Evolutionary conservation across 2,329 filamentous ascomycete species (phyloP), one percentile per base, ranked within the genome.

Genomic region (Aspergillus sp.): DNA sequence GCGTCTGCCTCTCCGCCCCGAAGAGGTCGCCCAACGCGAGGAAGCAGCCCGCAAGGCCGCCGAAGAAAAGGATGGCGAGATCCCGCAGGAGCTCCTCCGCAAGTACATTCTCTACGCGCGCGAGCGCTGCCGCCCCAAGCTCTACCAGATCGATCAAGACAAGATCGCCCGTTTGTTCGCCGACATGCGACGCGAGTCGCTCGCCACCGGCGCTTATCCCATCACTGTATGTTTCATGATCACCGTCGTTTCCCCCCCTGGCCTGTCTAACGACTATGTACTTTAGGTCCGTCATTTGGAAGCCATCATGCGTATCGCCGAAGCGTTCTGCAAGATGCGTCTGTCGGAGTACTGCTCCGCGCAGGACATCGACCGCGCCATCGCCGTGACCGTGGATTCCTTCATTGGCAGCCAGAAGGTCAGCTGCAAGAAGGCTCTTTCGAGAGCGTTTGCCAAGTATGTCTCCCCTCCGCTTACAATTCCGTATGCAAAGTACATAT

Each of bases 41-140:
- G 63, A 64, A 7, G 64, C 71, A 38, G 71, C 76, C 50, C 72
- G 71, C 54, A 74, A 70, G 32, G 71, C 77, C 36, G 79, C 80
- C 3, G 76, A 78, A 10, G 76, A 78, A 56, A 78, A 80, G 54
- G 77, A 80, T 58, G 87, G 87, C 49, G 88, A 94, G 58, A 95
- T 99, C 50, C 85, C 91, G 0, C 94, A 99, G 69, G 90, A 94
- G 63, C 78, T 99, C 43, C 77, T 99, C 60, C 81, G 94, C 59
- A 99, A 99, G 75, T 99, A 97, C 72, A 99, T 99, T 62, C 81
- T 97, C 16, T 99, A 97, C 66, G 91, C 94, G 0, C 83, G 93
- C 29, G 91, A 97, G 71, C 88, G 88, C 64, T 95, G 90, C 72
- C 83, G 83, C 49, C 94, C 94, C 7, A 97, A 96, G 76, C 81